A percentile compares a stretch with the other conserved stretches of the same genome.
These are phyloP conservation scores for Symbiodinium natans DNA, from an alignment of 73 alveolate species.

Conservation along the genomic window DNA sequence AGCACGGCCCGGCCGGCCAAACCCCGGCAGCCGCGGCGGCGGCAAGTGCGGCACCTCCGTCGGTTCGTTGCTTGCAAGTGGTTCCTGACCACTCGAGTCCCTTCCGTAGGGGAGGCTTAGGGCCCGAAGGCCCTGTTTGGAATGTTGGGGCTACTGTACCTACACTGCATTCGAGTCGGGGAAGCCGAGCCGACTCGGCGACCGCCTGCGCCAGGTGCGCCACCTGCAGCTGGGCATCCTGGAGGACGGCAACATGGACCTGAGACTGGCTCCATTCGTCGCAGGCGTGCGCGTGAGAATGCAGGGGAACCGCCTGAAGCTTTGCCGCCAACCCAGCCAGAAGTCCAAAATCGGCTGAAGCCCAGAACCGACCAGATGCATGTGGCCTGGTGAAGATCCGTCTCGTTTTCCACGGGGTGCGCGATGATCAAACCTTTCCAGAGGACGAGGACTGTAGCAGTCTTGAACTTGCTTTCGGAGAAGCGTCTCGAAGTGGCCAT, in stretches of 20 bases:
- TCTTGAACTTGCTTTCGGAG: too few relatives aligned
- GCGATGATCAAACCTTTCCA: slow-evolving; percentile 35
- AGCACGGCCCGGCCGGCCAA: not conserved
- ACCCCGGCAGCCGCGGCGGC: not conserved
- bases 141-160: too few relatives aligned
- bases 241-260: not conserved
- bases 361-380: not conserved
- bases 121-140: too few relatives aligned
- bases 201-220: not conserved
- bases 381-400: slow-evolving; percentile 35
- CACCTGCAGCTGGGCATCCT: not conserved
- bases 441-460: not conserved
- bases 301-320: too few relatives aligned
- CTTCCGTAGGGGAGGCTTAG: too few relatives aligned
- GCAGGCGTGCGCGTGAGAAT: not conserved
- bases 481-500: too few relatives aligned
- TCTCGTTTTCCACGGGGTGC: slow-evolving; percentile 67
- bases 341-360: not conserved
- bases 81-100: too few relatives aligned
- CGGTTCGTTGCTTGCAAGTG: too few relatives aligned
- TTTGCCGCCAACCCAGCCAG: not conserved
- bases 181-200: too few relatives aligned
- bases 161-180: too few relatives aligned
- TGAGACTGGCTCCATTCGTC: not conserved
- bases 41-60: not conserved